Base-by-base conservation (phyloP, 495 filamentous ascomycete genomes). In the Cryomyces antarcticus region DNA sequence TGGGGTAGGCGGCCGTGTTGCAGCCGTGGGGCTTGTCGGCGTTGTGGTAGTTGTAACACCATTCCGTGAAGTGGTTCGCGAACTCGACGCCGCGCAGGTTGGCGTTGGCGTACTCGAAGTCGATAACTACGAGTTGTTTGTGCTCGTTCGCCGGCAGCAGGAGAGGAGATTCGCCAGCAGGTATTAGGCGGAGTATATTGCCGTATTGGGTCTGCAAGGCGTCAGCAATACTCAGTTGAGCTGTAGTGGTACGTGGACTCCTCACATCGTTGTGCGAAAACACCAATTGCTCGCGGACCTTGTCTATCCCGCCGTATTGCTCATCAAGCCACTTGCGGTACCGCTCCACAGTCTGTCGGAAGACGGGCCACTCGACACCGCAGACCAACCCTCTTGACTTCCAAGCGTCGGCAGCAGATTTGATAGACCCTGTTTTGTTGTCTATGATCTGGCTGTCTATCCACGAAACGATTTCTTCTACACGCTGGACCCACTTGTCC, bases 221-320 rank as follows among this genome's bases (percentile, higher is more conserved):
- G 17, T 24, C 17, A 24, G 17, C 17, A 24, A 24, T 24, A 24
- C 17, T 24, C 17, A 24, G 2, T 24, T 24, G 17, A 24, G 17
- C 17, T 24, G 17, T 2, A 24, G 17, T 24, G 17, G 17, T 24
- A 24, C 17, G 17, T 24, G 17, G 17, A 2, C 17, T 24, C 17
- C 81, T 60, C 60, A 92, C 86, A 71, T 99, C 89, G 57, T 95
- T 96, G 60, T 99, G 89, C 28, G 85, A 82, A 67, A 99, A 99
- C 5, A 95, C 79, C 6, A 99, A 69, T 47, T 72, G 67, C 17
- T 77, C 69, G 47, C 78, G 76, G 42, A 96, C 65, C 39, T 70
- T 73, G 12, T 69, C 60, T 1, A 63, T 47, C 6, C 76, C 75
- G 27, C 78, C 81, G 54, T 81, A 86, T 45, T 73, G 70, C n/a